Evolutionary conservation across 2,329 filamentous ascomycete genomes (phyloP).

Genomic region (Colletotrichum scovillei): DNA sequence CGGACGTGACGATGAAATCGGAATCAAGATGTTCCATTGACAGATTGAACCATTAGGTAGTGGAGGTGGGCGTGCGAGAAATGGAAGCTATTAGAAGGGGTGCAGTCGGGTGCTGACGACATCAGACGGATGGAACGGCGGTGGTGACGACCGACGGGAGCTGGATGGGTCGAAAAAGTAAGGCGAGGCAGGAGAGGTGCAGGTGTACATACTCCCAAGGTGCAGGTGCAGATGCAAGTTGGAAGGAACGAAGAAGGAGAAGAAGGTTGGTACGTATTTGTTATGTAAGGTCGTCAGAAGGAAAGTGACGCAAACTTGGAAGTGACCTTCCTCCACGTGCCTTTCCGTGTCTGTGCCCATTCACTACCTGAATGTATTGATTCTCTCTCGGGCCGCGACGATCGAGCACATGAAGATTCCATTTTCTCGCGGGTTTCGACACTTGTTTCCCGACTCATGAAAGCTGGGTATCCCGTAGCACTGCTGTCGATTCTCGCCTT

Average conservation of each 20-base stretch:
- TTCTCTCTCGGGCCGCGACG: neutral
- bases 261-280: neutral
- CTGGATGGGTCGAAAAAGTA: neutral
- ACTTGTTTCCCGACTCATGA: neutral
- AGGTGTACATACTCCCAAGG: neutral
- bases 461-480: neutral
- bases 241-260: neutral
- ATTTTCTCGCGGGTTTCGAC: neutral
- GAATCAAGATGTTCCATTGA: neutral
- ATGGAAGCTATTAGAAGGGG: constrained; percentile 3
- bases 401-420: neutral
- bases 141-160: neutral
- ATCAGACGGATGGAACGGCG: constrained; percentile 25
- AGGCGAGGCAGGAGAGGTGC: neutral
- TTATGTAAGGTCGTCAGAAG: neutral
- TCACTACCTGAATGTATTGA: too few relatives aligned
- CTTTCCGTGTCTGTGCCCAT: too few relatives aligned
- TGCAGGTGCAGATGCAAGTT: neutral
- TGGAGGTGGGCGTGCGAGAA: neutral
- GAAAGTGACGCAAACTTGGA: too few relatives aligned
- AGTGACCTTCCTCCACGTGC: too few relatives aligned
- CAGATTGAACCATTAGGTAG: neutral
- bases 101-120: constrained; percentile 20
- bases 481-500: neutral
- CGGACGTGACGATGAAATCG: neutral